Base-by-base conservation (phyloP, 2,329 filamentous ascomycete genomes). In the Penicillium sp. region DNA sequence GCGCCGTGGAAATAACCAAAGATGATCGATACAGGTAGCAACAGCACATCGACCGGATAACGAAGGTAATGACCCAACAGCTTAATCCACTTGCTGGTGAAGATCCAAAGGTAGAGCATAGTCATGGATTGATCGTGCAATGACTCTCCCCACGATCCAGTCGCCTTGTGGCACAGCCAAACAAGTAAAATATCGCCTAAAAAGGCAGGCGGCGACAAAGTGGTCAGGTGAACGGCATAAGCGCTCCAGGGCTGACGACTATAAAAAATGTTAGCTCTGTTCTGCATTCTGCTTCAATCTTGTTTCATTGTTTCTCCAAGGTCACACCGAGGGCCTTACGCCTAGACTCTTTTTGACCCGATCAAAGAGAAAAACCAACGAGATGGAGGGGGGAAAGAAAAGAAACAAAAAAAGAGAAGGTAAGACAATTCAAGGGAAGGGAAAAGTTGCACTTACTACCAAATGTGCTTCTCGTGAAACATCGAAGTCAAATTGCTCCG, bases 1-100 rank as follows among this genome's bases (percentile, higher is more conserved):
- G 92, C 75, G 59, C 92, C 91, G 73, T 97, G 93, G 67, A 95
- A 89, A 76, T 94, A 97, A 49, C 93, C 93, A 75, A 97, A 97
- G 14, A 91, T 60, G 66, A 97, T 85, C 38, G 92, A 96, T n/a
- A 93, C 80, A 1, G 90, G 91, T 49, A 96, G 80, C 69, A 89
- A 89, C 40, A 89, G 70, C 61, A 96, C 77, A 72, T 97, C 93
- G 64, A 83, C 83, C 5, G 93, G 92, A 74, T 95, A 89, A 62
- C 89, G 87, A 67, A 88, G 82, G 76, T 96, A 94, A 66, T 97
- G 86, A 10, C 90, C 92, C 66, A 94, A 78, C 53, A 97, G 81
- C 81, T 97, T 97, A 76, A 97, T 86, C 55, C 90, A 88, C 78
- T 97, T 97, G 74, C 89, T 92, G 72, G 92, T 90, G 63, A 91